Evolutionary conservation across 2,329 filamentous ascomycete genomes (phyloP), one percentile per base, ranked within the genome.

Genomic region (Colletotrichum eremochloae): DNA sequence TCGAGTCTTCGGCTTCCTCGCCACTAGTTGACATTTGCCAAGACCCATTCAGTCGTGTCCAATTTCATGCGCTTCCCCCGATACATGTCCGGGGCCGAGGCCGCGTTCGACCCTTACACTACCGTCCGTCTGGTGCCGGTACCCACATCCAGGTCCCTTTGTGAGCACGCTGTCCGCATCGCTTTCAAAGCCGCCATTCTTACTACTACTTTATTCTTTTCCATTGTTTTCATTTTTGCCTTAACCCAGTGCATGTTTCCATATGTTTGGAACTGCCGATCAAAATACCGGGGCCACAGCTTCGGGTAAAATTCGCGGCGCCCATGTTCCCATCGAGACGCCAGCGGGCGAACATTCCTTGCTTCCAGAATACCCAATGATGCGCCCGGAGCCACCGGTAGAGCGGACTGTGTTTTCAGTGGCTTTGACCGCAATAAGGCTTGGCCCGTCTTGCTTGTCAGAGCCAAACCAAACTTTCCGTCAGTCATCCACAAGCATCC

Each of bases 21-120:
- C 67, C 60, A 48, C 55, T 36, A 48, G 14, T 24, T 61, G 67
- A 20, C 33, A 36, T 56, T 36, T 29, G 69, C 69, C 69, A 72
- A 72, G 69, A 50, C 53, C 14, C 33, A 5, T 36, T 31, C 55
- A 36, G 46, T 42, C 24, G 33, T 44, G 24, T n/a, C 44, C 48
- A 24, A 52, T 24, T 36, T 68, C 56, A 63, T 72, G 65, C 69
- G 44, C 53, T 53, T 4, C 20, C 53, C 60, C 66, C 60, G 66
- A 65, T 65, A 48, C 44, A 61, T 65, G 60, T 56, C 60, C 69
- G 69, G 58, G 53, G 66, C 66, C 66, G 55, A 63, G 69, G 52
- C 66, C 66, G 55, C 53, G 38, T 55, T 69, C 46, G 66, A 61
- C 55, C 66, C 46, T 53, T 58, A 40, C 48, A 53, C n/a, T 8